Evolutionary conservation across 805 yeast genomes (phyloP).

Genomic region (Groenewaldozyma tartarivorans): DNA sequence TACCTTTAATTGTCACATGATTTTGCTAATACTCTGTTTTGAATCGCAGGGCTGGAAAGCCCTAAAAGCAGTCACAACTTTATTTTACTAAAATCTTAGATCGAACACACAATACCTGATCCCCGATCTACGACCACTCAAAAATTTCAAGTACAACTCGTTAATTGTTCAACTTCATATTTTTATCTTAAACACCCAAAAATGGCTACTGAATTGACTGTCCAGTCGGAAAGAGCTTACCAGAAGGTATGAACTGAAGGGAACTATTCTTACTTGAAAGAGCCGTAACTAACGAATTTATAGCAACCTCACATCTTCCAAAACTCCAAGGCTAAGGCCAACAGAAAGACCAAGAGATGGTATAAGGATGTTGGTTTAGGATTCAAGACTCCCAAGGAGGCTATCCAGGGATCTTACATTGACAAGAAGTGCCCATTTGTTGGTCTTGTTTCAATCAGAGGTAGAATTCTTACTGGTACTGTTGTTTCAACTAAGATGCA

Average conservation of each 20-base stretch:
- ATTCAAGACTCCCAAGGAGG: conserved; percentile 99
- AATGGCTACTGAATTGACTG: conserved; percentile 99
- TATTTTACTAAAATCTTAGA: too few species aligned
- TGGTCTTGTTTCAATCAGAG: conserved; percentile 97
- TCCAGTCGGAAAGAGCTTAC: conserved; percentile 99
- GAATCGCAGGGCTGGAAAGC: too few species aligned
- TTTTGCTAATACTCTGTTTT: too few species aligned
- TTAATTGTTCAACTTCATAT: not conserved
- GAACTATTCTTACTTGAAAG: not conserved
- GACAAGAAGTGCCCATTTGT: conserved; percentile 99
- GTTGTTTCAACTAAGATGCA: conserved; percentile 99
- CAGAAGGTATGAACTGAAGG: conserved; percentile 72
- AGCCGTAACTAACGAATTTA: conserved; percentile 22
- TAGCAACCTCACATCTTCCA: conserved; percentile 99
- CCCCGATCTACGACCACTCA: not conserved
- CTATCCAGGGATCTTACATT: conserved; percentile 97
- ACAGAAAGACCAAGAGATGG: conserved; percentile 99
- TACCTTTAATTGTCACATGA: too few species aligned
- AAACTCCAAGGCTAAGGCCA: conserved; percentile 99
- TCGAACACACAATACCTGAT: too few species aligned
- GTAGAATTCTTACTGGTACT: conserved; percentile 98
- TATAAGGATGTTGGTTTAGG: conserved; percentile 99
- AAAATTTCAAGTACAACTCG: not conserved
- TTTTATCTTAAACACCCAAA: conserved; percentile 5
- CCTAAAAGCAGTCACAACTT: too few species aligned